phyloP scores from a whole-genome alignment of 179 eudicot genomes.

The Silene vulgaris region DNA sequence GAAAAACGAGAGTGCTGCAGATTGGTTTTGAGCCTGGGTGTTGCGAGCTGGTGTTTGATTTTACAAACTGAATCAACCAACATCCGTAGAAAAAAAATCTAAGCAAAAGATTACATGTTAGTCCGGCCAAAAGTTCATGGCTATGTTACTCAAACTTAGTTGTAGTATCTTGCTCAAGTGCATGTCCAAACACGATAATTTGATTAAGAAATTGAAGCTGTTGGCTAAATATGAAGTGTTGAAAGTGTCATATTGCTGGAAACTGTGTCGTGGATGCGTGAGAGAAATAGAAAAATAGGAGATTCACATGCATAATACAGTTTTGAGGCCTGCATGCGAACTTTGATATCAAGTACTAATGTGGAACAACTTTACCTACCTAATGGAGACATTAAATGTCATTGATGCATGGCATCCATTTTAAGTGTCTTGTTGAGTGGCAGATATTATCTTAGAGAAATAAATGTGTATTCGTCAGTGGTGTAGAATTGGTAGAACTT shows the following conservation, averaged over 20 bases:
- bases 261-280: not conserved
- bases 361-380: not conserved
- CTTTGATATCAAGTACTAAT: not conserved
- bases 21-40: not conserved
- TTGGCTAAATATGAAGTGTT: too few species aligned
- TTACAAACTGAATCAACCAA: not conserved
- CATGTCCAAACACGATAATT: too few species aligned
- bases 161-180: not conserved
- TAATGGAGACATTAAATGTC: not conserved
- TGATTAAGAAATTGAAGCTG: too few species aligned
- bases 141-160: not conserved
- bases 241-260: not conserved
- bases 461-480: too few species aligned
- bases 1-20: too few species aligned
- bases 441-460: not conserved
- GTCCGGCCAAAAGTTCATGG: not conserved
- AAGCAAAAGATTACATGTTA: not conserved
- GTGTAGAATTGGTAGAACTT: too few species aligned
- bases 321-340: too few species aligned
- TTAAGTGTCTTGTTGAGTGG: not conserved
- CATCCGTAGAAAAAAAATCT: not conserved
- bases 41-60: not conserved
- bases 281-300: not conserved
- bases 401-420: not conserved
- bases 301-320: too few species aligned